These are phyloP conservation scores for Ceratocystis variospora DNA, from an alignment of 2,329 filamentous ascomycete species.

Conservation along the genomic window DNA sequence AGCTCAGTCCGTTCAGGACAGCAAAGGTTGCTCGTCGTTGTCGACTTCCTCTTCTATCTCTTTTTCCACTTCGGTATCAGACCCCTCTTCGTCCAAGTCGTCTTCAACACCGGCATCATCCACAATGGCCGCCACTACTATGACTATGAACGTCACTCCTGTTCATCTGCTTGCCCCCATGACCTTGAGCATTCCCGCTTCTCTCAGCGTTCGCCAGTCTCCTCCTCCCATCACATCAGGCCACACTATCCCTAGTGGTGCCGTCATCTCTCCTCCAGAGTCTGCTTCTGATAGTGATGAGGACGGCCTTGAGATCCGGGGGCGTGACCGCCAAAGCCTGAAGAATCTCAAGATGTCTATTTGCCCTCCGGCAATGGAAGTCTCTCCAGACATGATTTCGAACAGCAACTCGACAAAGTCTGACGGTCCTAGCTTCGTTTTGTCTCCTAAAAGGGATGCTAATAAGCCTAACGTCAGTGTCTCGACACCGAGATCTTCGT, in stretches of 20 bases:
- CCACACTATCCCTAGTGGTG: constrained; percentile 62
- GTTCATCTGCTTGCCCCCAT: constrained; percentile 13
- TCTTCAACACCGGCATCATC: constrained; percentile 14
- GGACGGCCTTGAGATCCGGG: constrained; percentile 43
- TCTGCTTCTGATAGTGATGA: constrained; percentile 54
- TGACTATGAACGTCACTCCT: constrained; percentile 17
- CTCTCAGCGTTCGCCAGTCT: constrained; percentile 61
- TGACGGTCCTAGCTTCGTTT: constrained; percentile 24
- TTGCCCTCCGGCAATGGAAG: constrained; percentile 33
- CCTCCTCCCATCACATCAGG: constrained; percentile 66
- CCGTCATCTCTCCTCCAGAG: constrained; percentile 82
- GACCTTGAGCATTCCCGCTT: constrained; percentile 29
- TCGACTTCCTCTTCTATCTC: constrained; percentile 12
- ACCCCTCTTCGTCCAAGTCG: background rate
- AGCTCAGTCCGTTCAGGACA: constrained; percentile 8
- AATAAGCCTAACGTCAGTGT: constrained; percentile 37
- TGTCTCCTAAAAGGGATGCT: constrained; percentile 38
- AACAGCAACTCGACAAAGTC: constrained; percentile 35
- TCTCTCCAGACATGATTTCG: constrained; percentile 18
- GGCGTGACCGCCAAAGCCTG: constrained; percentile 39
- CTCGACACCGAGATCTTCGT: constrained; percentile 27
- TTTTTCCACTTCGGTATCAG: constrained; percentile 9
- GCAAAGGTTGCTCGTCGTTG: constrained; percentile 10
- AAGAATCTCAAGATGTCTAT: constrained; percentile 70
- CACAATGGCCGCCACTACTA: constrained; percentile 17